These are phyloP conservation scores for Zizania latifolia DNA, from an alignment of 176 grass and related monocot genomes.

Conservation along the genomic window DNA sequence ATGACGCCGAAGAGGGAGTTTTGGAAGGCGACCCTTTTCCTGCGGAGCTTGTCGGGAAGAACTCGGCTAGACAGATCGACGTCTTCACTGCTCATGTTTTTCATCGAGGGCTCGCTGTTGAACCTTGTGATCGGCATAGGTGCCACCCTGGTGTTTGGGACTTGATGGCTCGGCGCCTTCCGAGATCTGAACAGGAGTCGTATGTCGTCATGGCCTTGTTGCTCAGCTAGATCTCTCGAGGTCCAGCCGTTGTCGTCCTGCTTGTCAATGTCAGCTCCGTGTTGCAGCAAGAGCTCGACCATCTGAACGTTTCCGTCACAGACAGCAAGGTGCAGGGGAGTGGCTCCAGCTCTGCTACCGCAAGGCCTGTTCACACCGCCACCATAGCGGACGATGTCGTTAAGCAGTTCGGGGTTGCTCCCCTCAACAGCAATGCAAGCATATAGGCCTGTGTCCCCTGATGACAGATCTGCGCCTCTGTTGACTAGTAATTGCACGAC, in stretches of 20 bases:
- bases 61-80: neutral
- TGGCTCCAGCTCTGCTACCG: conserved; percentile 58
- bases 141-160: neutral
- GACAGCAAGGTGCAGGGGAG: conserved; percentile 66
- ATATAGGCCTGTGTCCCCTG: conserved; percentile 49
- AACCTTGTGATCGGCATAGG: conserved; percentile 42
- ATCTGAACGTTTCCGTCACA: conserved; percentile 62
- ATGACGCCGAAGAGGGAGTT: conserved; percentile 78
- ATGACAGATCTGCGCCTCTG: conserved; percentile 55
- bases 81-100: conserved; percentile 25
- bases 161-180: neutral
- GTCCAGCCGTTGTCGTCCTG: conserved; percentile 55
- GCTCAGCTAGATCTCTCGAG: conserved; percentile 60
- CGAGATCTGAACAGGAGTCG: conserved; percentile 47
- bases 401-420: conserved; percentile 49
- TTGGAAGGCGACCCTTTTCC: conserved; percentile 56
- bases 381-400: conserved; percentile 51
- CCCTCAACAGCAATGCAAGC: conserved; percentile 56
- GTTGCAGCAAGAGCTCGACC: conserved; percentile 58
- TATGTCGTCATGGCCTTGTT: conserved; percentile 81
- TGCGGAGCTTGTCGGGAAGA: conserved; percentile 22
- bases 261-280: conserved; percentile 51
- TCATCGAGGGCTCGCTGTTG: conserved; percentile 58
- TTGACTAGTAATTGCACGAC: conserved; percentile 51
- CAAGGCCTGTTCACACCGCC: conserved; percentile 36